A percentile compares a stretch with the other conserved stretches of the same genome.
Conservation (phyloP, 768 basidiomycete species). For the Pisolithus tinctorius region DNA sequence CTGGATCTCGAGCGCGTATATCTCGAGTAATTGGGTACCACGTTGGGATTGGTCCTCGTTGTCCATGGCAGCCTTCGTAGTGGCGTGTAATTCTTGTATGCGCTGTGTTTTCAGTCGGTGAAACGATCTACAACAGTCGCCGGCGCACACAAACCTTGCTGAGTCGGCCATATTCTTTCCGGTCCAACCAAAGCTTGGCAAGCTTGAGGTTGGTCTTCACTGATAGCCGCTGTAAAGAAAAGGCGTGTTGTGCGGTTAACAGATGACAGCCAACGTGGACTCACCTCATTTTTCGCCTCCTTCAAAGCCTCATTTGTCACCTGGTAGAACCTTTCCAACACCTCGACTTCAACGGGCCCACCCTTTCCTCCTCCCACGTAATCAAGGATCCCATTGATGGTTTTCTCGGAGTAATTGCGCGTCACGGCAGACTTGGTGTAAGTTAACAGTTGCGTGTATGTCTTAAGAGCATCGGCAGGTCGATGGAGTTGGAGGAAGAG, state of each 20-base stretch:
- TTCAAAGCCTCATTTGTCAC: conserved; percentile 83
- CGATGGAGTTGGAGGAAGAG: conserved; percentile 74
- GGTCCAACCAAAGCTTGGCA: conserved; percentile 94
- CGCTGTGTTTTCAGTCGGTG: conserved; percentile 38
- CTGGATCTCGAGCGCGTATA: conserved; percentile 97
- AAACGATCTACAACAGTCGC: not conserved
- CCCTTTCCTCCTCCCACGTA: conserved; percentile 91
- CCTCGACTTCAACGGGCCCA: conserved; percentile 71
- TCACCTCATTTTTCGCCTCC: conserved; percentile 94
- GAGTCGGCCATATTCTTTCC: conserved; percentile 82
- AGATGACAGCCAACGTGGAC: conserved; percentile 9
- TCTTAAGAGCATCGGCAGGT: conserved; percentile 77
- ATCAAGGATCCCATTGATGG: conserved; percentile 96
- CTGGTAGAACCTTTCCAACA: conserved; percentile 93
- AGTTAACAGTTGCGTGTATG: conserved; percentile 79
- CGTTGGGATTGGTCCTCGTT: conserved; percentile 85
- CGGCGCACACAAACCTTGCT: conserved; percentile 50
- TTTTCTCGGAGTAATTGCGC: conserved; percentile 95
- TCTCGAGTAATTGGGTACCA: conserved; percentile 91
- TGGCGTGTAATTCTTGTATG: conserved; percentile 66
- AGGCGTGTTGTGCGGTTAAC: conserved; percentile 3
- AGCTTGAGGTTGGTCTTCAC: conserved; percentile 96
- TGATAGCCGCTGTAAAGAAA: conserved; percentile 62
- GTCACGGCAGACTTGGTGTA: conserved; percentile 97
- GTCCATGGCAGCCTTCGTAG: conserved; percentile 54